A percentile compares a stretch with the other conserved stretches of the same genome.
Evolutionary conservation across 148 eudicot genomes (phyloP).

Genomic region (Chenopodium suecicum): DNA sequence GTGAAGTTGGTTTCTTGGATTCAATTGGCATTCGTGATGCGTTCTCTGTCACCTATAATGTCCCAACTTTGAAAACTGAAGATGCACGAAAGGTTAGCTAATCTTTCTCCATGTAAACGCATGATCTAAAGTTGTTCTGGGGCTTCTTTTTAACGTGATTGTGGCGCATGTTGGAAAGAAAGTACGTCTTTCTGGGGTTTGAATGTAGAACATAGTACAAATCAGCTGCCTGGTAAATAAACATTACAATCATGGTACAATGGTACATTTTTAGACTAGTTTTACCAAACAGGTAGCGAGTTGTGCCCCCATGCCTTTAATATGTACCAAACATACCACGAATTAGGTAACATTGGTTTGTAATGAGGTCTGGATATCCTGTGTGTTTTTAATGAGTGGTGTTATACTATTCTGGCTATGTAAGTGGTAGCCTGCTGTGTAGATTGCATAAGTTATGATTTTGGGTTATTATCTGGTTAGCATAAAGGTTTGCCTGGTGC

Average conservation of each 20-base stretch:
- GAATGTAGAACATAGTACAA: too few relatives aligned
- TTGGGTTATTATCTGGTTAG: background rate
- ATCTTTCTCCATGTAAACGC: background rate
- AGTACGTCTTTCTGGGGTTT: too few relatives aligned
- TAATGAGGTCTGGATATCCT: background rate
- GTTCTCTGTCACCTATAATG: constrained; percentile 80
- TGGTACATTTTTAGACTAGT: too few relatives aligned
- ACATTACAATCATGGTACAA: too few relatives aligned
- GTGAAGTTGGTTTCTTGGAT: constrained; percentile 83
- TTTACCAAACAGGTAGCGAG: too few relatives aligned
- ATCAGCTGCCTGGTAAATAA: too few relatives aligned
- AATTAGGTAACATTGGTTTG: background rate
- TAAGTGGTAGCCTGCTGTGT: background rate
- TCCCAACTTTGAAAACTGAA: constrained; percentile 72
- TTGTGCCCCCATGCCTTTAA: background rate
- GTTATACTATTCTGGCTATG: background rate
- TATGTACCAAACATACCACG: background rate
- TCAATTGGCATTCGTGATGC: constrained; percentile 82
- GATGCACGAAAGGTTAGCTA: constrained; percentile 77
- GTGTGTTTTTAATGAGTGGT: background rate
- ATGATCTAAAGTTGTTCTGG: too few relatives aligned
- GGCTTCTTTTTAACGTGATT: background rate
- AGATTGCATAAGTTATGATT: too few relatives aligned
- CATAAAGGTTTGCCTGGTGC: background rate
- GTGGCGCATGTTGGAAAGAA: too few relatives aligned